Evolutionary conservation across 148 eudicot species (phyloP).

Genomic region (Arbutus unedo): DNA sequence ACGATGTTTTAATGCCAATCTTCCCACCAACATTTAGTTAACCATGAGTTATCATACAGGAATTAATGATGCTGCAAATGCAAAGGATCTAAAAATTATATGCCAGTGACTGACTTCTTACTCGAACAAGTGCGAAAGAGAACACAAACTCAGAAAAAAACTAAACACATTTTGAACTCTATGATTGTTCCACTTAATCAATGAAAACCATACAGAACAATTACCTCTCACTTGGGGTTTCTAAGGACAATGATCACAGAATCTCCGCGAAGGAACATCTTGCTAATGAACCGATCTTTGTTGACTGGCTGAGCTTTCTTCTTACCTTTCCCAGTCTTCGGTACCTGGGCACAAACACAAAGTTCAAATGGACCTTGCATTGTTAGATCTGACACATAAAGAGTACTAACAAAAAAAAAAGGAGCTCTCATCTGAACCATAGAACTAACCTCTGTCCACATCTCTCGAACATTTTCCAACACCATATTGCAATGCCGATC

Average conservation of each 20-base stretch:
- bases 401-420: not conserved
- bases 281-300: conserved; percentile 89
- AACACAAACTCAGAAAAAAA: not conserved
- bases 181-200: conserved; percentile 4
- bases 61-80: no score
- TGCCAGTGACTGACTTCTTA: not conserved
- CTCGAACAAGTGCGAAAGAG: conserved; percentile 1
- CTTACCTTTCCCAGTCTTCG: conserved; percentile 96
- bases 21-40: not conserved
- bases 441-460: conserved; percentile 82
- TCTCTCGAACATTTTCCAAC: conserved; percentile 77
- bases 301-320: conserved; percentile 88
- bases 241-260: conserved; percentile 88
- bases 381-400: not conserved
- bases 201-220: not conserved
- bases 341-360: conserved; percentile 42
- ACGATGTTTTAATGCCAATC: not conserved
- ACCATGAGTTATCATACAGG: not conserved
- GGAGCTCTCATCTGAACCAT: not conserved
- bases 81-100: not conserved
- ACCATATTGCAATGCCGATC: conserved; percentile 83
- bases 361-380: not conserved
- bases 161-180: not conserved
- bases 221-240: conserved; percentile 67
- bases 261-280: conserved; percentile 96